Base-by-base conservation (phyloP, 495 filamentous ascomycete genomes). In the Talaromyces wortmannii region DNA sequence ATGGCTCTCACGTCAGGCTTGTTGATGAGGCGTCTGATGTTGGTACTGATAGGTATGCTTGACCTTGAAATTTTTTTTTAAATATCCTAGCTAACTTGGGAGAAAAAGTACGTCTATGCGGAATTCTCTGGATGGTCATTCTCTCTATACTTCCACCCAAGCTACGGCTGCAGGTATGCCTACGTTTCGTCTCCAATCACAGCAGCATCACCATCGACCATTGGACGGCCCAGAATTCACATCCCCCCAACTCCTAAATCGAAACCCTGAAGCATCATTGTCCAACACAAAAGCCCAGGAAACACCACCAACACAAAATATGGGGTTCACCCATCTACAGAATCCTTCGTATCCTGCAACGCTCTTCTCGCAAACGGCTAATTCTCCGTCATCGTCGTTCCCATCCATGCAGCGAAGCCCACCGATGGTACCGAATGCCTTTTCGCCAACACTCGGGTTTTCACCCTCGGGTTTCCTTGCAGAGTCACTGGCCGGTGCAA, bases 1-100 rank as follows among this genome's bases (percentile, higher is more conserved):
- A 84, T 57, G 76, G 77, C 32, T 72, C 78, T 2, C 78, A 84
- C 61, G 70, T 82, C 12, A 69, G 74, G n/a, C 69, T 88, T 32
- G 61, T 77, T 8, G 83, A 86, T 61, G 12, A 63, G 45, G 15
- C 55, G 51, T 7, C 58, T 59, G 36, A 59, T 60, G 33, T 58
- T 54, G 42, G 56, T 51, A 36, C 55, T 48, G 8, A 55, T 3
- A 53, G 40, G 52, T 53, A 53, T 32, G 52, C 36, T 53, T 18
- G 47, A n/a, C 10, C 30, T 18, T 30, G 11, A 50, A 1, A 3
- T 15, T 18, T 11, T 23, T 50, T 12, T 18, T 6, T 23, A 7
- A 7, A 50, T 29, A 3, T 32, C 6, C 6, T 46, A 23, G 11
- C 29, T 45, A 46, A 46, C 18, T n/a, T n/a, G n/a, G n/a, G n/a